Evolutionary conservation across 1,284 basidiomycete genomes (phyloP).

Genomic region (Leccinum huronense): DNA sequence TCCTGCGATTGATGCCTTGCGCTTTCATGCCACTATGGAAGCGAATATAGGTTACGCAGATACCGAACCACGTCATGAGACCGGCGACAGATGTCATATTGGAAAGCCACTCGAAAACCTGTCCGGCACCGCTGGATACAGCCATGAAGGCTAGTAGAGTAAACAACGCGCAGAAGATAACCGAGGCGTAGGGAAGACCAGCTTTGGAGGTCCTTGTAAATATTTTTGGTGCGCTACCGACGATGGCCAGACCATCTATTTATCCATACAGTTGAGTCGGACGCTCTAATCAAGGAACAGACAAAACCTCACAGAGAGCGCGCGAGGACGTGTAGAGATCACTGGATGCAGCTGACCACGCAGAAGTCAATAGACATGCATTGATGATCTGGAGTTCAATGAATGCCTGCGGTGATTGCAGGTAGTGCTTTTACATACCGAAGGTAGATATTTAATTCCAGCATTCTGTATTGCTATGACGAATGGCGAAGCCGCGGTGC

Average conservation of each 20-base stretch:
- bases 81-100: slow-evolving; percentile 69
- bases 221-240: slow-evolving; percentile 74
- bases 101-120: slow-evolving; percentile 75
- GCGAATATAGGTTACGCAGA: slow-evolving; percentile 74
- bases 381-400: slow-evolving; percentile 67
- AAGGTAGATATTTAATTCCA: slow-evolving; percentile 62
- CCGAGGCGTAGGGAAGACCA: slow-evolving; percentile 75
- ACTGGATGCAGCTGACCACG: slow-evolving; percentile 83
- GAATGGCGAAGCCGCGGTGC: slow-evolving; percentile 63
- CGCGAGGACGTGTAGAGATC: slow-evolving; percentile 82
- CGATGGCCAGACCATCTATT: slow-evolving; percentile 71
- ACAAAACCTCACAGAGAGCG: slow-evolving; percentile 61
- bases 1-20: slow-evolving; percentile 67
- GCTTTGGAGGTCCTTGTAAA: slow-evolving; percentile 66
- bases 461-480: slow-evolving; percentile 65
- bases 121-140: slow-evolving; percentile 57
- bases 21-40: slow-evolving; percentile 75
- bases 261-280: slow-evolving; percentile 3
- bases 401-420: slow-evolving; percentile 28
- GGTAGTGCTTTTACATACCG: slow-evolving; percentile 27
- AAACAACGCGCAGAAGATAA: slow-evolving; percentile 70
- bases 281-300: background rate
- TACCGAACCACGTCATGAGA: slow-evolving; percentile 82
- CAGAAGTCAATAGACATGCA: slow-evolving; percentile 80
- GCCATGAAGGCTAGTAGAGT: slow-evolving; percentile 74